Conservation (phyloP, 2,329 filamentous ascomycete species). For the Sporothrix globosa region DNA sequence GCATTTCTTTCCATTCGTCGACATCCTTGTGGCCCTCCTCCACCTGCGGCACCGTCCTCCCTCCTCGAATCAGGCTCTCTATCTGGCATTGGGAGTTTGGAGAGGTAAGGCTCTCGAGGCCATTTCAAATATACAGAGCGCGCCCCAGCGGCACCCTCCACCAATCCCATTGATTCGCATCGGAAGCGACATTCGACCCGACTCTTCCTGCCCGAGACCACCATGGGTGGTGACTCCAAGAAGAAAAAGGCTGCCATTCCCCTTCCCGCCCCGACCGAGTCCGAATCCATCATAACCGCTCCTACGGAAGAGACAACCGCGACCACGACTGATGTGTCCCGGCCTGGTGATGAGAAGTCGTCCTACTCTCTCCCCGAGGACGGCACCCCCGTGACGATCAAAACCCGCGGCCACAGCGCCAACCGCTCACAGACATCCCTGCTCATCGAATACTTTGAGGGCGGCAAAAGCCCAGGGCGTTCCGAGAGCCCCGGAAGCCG, state of each 20-base stretch:
- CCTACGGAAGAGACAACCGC: constrained; percentile 56
- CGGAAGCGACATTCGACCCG: constrained; percentile 12
- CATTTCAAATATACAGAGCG: not conserved
- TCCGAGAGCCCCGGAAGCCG: constrained; percentile 62
- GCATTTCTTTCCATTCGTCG: not conserved
- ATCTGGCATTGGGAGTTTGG: constrained; percentile 30
- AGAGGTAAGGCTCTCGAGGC: constrained; percentile 8
- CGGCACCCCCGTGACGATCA: constrained; percentile 89
- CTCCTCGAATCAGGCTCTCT: constrained; percentile 23
- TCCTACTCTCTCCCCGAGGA: constrained; percentile 82
- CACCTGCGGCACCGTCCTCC: constrained; percentile 20
- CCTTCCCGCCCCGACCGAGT: constrained; percentile 78
- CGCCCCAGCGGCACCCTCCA: not conserved
- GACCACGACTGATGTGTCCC: constrained; percentile 66
- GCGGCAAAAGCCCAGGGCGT: constrained; percentile 63
- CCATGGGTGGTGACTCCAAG: constrained; percentile 52
- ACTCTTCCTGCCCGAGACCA: constrained; percentile 27
- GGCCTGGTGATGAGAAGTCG: constrained; percentile 69
- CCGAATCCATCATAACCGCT: constrained; percentile 56
- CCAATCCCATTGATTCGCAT: constrained; percentile 21
- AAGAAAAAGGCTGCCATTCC: constrained; percentile 53
- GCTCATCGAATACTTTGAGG: constrained; percentile 94
- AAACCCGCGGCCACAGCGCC: constrained; percentile 66
- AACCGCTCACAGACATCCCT: constrained; percentile 82
- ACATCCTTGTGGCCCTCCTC: not conserved